Percentiles rank a stretch among this genome's conserved stretches.
These are phyloP conservation scores for Stephania cephalantha DNA, from an alignment of 164 flowering plant species.

Conservation along the genomic window DNA sequence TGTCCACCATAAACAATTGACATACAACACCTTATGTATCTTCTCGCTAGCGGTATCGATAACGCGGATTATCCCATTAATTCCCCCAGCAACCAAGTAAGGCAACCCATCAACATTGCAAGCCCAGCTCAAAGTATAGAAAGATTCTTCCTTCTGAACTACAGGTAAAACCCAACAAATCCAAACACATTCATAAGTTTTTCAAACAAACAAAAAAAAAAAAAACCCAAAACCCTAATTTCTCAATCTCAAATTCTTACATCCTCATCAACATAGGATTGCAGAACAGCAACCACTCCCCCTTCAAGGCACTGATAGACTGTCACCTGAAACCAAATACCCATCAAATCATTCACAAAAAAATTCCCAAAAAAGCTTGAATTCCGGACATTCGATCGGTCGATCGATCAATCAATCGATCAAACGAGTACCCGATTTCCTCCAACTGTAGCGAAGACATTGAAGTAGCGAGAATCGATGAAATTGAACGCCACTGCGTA, in stretches of 20 bases:
- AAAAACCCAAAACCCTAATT: too few species aligned
- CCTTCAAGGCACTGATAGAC: slow-evolving; percentile 90
- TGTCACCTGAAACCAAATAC: slow-evolving; percentile 53
- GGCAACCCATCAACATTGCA: slow-evolving; percentile 67
- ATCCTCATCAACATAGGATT: slow-evolving; percentile 88
- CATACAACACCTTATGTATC: slow-evolving; percentile 52
- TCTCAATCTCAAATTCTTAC: slow-evolving; percentile 30
- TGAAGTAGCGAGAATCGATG: slow-evolving; percentile 81
- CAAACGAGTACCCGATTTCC: slow-evolving; percentile 53
- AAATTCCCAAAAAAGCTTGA: neutral
- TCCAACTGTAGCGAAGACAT: slow-evolving; percentile 89
- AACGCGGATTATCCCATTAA: slow-evolving; percentile 85
- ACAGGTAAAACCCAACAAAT: slow-evolving; percentile 27
- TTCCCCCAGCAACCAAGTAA: slow-evolving; percentile 83
- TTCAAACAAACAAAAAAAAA: neutral
- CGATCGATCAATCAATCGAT: neutral
- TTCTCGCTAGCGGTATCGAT: slow-evolving; percentile 82
- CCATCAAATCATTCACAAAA: neutral
- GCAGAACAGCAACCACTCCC: slow-evolving; percentile 73
- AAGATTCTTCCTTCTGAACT: slow-evolving; percentile 96
- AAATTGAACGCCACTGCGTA: slow-evolving; percentile 93
- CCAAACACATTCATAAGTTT: neutral
- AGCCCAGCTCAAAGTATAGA: slow-evolving; percentile 96
- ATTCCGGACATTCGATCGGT: neutral
- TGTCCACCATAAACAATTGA: neutral